Conservation (phyloP, 305 asterid species). For the Stenogyne calaminthoides region DNA sequence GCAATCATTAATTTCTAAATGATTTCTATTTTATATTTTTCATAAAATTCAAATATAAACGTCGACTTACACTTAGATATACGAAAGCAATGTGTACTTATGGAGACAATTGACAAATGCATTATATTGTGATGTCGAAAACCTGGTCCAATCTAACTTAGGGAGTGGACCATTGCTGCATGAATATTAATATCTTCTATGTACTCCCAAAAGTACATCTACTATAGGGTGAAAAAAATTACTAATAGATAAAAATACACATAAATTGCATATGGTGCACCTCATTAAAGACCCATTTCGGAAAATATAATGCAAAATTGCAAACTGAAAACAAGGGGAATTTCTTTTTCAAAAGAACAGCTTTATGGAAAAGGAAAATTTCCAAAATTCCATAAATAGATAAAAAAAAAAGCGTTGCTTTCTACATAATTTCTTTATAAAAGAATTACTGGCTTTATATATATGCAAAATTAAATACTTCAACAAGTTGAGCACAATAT, state of each 20-base stretch:
- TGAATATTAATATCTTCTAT: background rate
- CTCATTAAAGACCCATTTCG: too few relatives aligned
- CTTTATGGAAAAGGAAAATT: conserved; percentile 35
- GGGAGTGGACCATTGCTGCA: conserved; percentile 19
- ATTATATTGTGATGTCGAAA: conserved; percentile 29
- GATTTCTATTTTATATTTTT: background rate
- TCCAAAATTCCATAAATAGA: background rate
- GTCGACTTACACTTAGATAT: background rate
- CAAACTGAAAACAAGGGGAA: conserved; percentile 32
- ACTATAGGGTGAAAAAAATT: too few relatives aligned
- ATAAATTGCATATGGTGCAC: too few relatives aligned
- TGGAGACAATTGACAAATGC: conserved; percentile 3
- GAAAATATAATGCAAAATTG: conserved; percentile 23
- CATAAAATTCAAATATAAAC: background rate
- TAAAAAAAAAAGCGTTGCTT: conserved; percentile 21
- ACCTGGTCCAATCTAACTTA: background rate
- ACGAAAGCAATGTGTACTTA: background rate
- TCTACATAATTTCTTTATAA: background rate
- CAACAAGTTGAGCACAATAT: background rate
- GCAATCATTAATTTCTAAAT: background rate
- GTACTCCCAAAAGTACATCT: background rate
- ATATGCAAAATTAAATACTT: background rate
- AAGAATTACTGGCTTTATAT: background rate
- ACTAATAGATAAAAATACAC: too few relatives aligned
- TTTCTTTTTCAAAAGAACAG: too few relatives aligned